Evolutionary conservation across 169 alveolate species (phyloP), one percentile per base, ranked within the genome.

Genomic region (Plasmodium falciparum): DNA sequence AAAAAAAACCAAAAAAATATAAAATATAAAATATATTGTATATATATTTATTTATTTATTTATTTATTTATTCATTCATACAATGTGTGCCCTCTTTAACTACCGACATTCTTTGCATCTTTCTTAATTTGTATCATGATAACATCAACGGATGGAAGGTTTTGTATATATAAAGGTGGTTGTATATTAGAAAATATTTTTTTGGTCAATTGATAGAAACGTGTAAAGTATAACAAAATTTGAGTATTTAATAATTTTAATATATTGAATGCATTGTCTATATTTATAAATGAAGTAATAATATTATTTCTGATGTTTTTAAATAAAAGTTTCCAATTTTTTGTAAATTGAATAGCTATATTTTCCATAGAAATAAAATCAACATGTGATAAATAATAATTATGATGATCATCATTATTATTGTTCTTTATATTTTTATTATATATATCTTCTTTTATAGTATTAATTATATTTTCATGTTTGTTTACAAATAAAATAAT

Each of bases 291-390:
- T 39, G 91, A 83, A 9, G 22, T 56, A n/a, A 73, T 69, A 67
- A 71, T 63, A 39, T 83, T 65, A 7, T 83, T 56, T 45, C 61
- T 58, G 5, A 70, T 71, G 17, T 56, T 54, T 58, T 83, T 83
- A 39, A 83, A 50, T 39, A 83, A 50, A 9, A 43, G 3, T 29
- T 69, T 83, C 91, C 91, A 83, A 17, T 61, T 22, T 69, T n/a
- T 58, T 52, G 65, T 83, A 70, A 83, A 83, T 20, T 52, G 15
- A 20, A 70, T 43, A 3, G 91, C 91, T n/a, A 71, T 73, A 15
- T 24, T 58, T 70, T 83, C 91, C 85, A 83, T 56, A 59, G 70
- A 43, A 58, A 69, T 56, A 12, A 52, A 17, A 61, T 94, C 95
- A 17, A 94, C 50, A 65, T 89, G 93, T n/a, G 78, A 52, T 33